Evolutionary conservation across 345 rosid genomes (phyloP).

Genomic region (Eucalyptus rudis): DNA sequence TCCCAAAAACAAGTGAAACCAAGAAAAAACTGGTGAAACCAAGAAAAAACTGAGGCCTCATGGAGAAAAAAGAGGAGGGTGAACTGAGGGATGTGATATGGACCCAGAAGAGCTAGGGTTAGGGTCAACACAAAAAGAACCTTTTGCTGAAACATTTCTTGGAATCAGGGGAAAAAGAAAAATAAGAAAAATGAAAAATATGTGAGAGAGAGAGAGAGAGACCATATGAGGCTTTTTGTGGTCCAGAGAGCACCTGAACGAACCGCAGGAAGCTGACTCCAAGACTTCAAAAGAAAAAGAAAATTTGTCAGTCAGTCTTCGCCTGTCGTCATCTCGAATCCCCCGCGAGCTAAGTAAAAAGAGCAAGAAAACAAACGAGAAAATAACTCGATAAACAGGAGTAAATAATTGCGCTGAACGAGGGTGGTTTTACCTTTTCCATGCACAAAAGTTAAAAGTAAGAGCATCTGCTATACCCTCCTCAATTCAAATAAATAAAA

Average conservation of each 20-base stretch:
- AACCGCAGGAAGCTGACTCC: background rate
- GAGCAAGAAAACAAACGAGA: background rate
- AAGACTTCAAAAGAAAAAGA: background rate
- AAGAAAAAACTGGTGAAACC: background rate
- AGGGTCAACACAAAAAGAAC: background rate
- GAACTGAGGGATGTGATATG: background rate
- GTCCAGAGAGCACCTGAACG: background rate
- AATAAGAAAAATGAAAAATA: background rate
- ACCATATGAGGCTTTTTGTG: background rate
- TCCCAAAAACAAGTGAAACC: background rate
- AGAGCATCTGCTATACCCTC: background rate
- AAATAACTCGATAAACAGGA: background rate
- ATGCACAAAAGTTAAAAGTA: background rate
- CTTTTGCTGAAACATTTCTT: background rate
- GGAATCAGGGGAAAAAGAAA: background rate
- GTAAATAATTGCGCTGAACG: background rate
- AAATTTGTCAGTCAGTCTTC: background rate
- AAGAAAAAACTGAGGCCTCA: background rate
- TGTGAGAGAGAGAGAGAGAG: background rate
- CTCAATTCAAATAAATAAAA: background rate
- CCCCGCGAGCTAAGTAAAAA: background rate
- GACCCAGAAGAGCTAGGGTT: background rate
- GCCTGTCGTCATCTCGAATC: conserved; percentile 3
- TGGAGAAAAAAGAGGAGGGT: background rate
- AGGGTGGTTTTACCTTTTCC: background rate